Evolutionary conservation across 23 red algal genomes (phyloP), one percentile per base, ranked within the genome.

Genomic region (Gracilariopsis chorda): DNA sequence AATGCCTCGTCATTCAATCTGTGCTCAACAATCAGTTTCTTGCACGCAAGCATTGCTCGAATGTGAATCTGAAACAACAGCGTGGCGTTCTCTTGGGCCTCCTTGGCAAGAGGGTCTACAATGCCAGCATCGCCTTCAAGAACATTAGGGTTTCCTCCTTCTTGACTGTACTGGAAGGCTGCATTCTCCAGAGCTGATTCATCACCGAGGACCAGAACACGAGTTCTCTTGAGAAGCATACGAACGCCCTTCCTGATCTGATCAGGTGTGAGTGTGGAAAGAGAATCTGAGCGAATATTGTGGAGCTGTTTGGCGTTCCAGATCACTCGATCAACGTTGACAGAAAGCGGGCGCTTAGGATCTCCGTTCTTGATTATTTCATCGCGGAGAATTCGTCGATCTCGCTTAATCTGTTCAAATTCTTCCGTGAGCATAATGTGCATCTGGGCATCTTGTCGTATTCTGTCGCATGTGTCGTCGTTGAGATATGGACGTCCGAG

Each of bases 281-380:
- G 40, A 3, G 75, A 76, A 57, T 99, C 76, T 35, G 62, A 48
- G 28, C 81, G 75, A 49, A 99, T 96, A 43, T 81, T 80, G 37
- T 96, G 90, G 17, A 86, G 27, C 29, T 80, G 77, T 72, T 95
- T 95, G 5, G 88, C 92, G 76, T 99, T 99, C 91, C 79, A 87
- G 9, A 99, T 91, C 3, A 99, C 57, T 9, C 97, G 84, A 44
- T 99, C 92, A 13, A 98, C 69, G 55, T 99, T 99, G n/a, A 98
- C 97, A 16, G 93, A 48, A 48, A 99, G 74, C 34, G 93, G 82
- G 43, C 90, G 88, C 42, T 96, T 95, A 53, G 87, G 41, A 30
- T 99, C 97, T 0, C 94, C 93, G 24, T 65, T 89, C 44, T 86
- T 95, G 49, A 96, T 68, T 34, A 99, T 82, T 60, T 91, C 90